Percentiles rank a stretch among this genome's conserved stretches.
Conservation (phyloP, 257 asterid species). For the Solanum okadae region DNA sequence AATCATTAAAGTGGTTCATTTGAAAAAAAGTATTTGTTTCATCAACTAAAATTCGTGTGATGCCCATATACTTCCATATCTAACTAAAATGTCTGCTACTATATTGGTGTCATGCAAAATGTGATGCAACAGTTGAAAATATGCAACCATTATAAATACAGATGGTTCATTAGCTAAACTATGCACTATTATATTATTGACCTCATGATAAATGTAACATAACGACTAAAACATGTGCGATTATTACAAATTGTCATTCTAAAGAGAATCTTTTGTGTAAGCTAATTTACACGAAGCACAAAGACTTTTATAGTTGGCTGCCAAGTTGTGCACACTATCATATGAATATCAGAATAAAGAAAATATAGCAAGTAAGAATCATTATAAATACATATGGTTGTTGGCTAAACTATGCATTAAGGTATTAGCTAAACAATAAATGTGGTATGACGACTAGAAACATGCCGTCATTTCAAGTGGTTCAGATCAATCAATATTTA, state of each 20-base stretch:
- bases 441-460: neutral
- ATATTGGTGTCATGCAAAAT: neutral
- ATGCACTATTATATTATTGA: neutral
- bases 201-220: neutral
- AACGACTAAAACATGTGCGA: neutral
- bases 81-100: neutral
- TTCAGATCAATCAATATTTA: neutral
- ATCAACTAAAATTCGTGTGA: neutral
- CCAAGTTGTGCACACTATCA: no score
- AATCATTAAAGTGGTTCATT: neutral
- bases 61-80: neutral
- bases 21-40: neutral
- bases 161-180: neutral
- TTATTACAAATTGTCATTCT: neutral
- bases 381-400: neutral
- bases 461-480: neutral
- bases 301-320: neutral
- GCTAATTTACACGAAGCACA: neutral
- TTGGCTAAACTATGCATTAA: neutral
- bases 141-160: neutral
- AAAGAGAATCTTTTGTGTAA: neutral
- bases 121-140: neutral
- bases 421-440: neutral
- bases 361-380: neutral
- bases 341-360: neutral